Percentiles rank a stretch among this genome's conserved stretches.
Evolutionary conservation across 495 filamentous ascomycete species (phyloP).

Genomic region (Aspergillus campestris): DNA sequence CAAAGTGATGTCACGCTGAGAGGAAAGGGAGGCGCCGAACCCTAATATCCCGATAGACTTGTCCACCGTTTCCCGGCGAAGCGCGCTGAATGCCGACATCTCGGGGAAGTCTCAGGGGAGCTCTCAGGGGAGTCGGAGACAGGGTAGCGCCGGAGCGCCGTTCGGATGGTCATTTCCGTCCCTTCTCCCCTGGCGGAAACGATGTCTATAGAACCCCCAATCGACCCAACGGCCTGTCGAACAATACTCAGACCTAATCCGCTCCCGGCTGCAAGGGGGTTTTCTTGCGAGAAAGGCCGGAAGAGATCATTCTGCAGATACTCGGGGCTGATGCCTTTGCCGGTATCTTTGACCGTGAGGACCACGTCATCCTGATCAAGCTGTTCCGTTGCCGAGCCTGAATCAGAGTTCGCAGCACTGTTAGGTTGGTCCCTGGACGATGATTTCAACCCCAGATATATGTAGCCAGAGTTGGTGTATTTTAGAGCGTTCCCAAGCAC

Average conservation of each 20-base stretch:
- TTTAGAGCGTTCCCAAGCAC: slow-evolving; percentile 39
- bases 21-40: slow-evolving; percentile 9
- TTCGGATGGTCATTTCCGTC: slow-evolving; percentile 45
- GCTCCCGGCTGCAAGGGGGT: slow-evolving; percentile 54
- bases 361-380: slow-evolving; percentile 11
- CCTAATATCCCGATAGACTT: slow-evolving; percentile 17
- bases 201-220: slow-evolving; percentile 22
- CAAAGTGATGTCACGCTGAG: slow-evolving; percentile 11
- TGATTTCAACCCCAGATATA: slow-evolving; percentile 20
- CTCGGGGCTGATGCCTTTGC: slow-evolving; percentile 52
- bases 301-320: slow-evolving; percentile 52
- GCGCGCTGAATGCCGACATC: neutral
- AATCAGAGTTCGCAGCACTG: neutral
- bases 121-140: neutral
- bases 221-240: slow-evolving; percentile 18
- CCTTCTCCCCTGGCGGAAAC: slow-evolving; percentile 26
- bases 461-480: slow-evolving; percentile 34
- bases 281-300: slow-evolving; percentile 63
- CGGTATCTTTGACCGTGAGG: slow-evolving; percentile 52
- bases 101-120: too few relatives aligned
- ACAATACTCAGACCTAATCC: slow-evolving; percentile 55
- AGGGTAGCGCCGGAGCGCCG: slow-evolving; percentile 17
- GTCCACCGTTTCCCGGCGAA: slow-evolving; percentile 3
- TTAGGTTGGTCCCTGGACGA: neutral
- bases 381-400: neutral